Evolutionary conservation across 2,329 filamentous ascomycete species (phyloP).

Genomic region (Aspergillus unguis): DNA sequence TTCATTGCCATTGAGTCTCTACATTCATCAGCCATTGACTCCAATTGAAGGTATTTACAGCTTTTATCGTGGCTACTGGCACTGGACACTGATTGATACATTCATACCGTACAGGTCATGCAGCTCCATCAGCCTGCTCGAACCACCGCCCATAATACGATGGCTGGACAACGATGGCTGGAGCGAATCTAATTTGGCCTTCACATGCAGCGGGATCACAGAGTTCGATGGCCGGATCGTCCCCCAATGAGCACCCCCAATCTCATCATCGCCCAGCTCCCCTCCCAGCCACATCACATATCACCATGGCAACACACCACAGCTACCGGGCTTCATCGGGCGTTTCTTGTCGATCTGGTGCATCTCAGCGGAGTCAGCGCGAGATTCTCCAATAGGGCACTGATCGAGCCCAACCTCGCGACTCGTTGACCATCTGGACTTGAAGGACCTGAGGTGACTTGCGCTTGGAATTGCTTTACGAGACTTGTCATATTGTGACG

Average conservation of each 20-base stretch:
- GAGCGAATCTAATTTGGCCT: not conserved
- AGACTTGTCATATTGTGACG: slow-evolving; percentile 8
- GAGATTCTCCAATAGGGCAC: slow-evolving; percentile 11
- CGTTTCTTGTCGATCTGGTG: slow-evolving; percentile 5
- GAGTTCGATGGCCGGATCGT: not conserved
- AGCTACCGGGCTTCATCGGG: slow-evolving; percentile 18
- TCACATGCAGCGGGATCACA: slow-evolving; percentile 7
- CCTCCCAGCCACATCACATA: slow-evolving; percentile 10
- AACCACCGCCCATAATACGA: too few species aligned
- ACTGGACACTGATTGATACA: too few species aligned
- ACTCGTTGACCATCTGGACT: not conserved
- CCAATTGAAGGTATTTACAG: too few species aligned
- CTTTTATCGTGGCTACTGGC: too few species aligned
- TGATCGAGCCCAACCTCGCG: slow-evolving; percentile 2
- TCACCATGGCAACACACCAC: slow-evolving; percentile 23
- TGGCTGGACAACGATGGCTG: too few species aligned
- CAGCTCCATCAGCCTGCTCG: too few species aligned
- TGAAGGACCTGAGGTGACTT: not conserved
- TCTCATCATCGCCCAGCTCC: slow-evolving; percentile 10
- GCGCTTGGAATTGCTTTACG: not conserved
- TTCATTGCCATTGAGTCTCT: too few species aligned
- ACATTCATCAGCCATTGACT: too few species aligned
- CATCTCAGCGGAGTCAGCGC: slow-evolving; percentile 13
- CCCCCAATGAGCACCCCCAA: slow-evolving; percentile 8
- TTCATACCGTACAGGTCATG: too few species aligned